Conservation (phyloP, 495 filamentous ascomycete species). For the Apodospora peruviana region DNA sequence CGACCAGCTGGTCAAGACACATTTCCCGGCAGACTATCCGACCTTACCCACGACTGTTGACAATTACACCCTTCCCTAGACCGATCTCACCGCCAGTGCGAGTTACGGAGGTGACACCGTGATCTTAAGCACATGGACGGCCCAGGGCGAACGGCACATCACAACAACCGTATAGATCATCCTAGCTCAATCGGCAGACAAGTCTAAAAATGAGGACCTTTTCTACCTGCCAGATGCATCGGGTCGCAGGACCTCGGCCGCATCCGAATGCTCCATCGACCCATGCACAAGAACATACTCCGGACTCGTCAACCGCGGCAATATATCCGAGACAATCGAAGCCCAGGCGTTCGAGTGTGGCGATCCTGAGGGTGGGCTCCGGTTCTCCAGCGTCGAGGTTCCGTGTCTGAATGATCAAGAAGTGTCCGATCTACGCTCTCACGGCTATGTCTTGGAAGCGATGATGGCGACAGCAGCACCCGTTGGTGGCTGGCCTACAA, state of each 20-base stretch:
- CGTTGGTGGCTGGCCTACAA: not conserved
- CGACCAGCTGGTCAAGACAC: constrained; percentile 6
- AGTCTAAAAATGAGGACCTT: too few species aligned
- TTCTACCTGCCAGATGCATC: not conserved
- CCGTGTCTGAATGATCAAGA: not conserved
- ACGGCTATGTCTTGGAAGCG: not conserved
- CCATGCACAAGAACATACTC: constrained; percentile 12
- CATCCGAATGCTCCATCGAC: constrained; percentile 13
- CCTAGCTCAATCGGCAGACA: not conserved
- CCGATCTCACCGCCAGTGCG: not conserved
- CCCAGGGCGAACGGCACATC: not conserved
- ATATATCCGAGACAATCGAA: not conserved
- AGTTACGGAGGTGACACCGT: not conserved
- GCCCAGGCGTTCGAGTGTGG: not conserved
- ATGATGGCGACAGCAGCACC: not conserved
- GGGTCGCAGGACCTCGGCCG: constrained; percentile 7
- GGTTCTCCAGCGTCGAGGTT: not conserved
- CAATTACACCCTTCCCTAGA: not conserved
- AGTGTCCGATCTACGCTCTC: not conserved
- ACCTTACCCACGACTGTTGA: not conserved
- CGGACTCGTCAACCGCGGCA: constrained; percentile 1
- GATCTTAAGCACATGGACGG: not conserved
- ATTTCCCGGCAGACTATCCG: not conserved
- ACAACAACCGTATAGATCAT: not conserved
- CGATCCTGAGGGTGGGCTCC: not conserved